Conservation (phyloP, 345 rosid species). For the Camelina hispida region DNA sequence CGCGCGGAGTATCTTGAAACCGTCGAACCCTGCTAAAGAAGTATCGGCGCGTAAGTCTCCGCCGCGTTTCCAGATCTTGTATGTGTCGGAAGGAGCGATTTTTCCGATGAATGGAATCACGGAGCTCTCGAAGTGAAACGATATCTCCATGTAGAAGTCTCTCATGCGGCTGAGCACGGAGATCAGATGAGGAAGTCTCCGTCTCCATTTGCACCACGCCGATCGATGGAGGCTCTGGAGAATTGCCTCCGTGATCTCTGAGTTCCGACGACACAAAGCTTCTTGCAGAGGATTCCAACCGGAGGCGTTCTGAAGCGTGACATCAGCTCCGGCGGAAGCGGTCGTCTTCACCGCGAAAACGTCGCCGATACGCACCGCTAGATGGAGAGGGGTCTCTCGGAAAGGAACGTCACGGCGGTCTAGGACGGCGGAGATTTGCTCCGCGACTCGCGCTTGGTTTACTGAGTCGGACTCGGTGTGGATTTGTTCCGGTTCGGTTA, state of each 20-base stretch:
- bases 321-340: slow-evolving; percentile 75
- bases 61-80: slow-evolving; percentile 93
- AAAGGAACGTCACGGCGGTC: slow-evolving; percentile 90
- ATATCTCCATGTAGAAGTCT: slow-evolving; percentile 95
- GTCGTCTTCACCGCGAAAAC: slow-evolving; percentile 54
- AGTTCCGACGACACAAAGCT: slow-evolving; percentile 62
- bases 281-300: slow-evolving; percentile 91
- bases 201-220: slow-evolving; percentile 92
- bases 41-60: slow-evolving; percentile 90
- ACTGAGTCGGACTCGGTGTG: slow-evolving; percentile 75
- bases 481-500: slow-evolving; percentile 63
- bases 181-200: slow-evolving; percentile 76
- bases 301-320: slow-evolving; percentile 72
- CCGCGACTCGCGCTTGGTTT: slow-evolving; percentile 63
- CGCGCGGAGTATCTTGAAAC: slow-evolving; percentile 81
- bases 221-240: slow-evolving; percentile 63
- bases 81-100: slow-evolving; percentile 95
- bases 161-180: slow-evolving; percentile 80
- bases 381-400: slow-evolving; percentile 88
- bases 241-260: slow-evolving; percentile 59
- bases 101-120: slow-evolving; percentile 89
- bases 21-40: slow-evolving; percentile 86
- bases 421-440: slow-evolving; percentile 66
- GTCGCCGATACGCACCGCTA: slow-evolving; percentile 77
- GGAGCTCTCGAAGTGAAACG: slow-evolving; percentile 90